Conservation (phyloP, 2,329 filamentous ascomycete genomes). For the Pseudocercospora pini-densiflorae region DNA sequence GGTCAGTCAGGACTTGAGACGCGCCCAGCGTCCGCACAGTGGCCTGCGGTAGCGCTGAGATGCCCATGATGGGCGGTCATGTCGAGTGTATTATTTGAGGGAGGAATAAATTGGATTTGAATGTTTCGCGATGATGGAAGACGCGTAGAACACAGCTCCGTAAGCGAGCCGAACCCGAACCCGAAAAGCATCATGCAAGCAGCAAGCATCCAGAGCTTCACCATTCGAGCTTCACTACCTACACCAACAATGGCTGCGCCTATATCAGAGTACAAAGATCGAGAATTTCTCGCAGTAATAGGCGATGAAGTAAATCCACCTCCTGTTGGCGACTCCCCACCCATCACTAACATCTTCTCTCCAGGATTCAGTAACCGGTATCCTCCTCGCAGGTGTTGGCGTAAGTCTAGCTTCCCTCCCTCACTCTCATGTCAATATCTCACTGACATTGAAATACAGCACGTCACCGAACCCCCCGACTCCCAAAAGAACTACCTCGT, state of each 20-base stretch:
- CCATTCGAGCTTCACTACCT: not conserved
- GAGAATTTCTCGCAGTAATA: constrained; percentile 96
- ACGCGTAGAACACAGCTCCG: too few relatives aligned
- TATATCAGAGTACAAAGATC: constrained; percentile 70
- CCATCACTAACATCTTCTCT: not conserved
- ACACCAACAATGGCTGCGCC: constrained; percentile 61
- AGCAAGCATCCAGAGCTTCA: constrained; percentile 2
- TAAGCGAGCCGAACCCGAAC: not conserved
- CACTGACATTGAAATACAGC: constrained; percentile 56
- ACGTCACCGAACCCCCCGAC: constrained; percentile 87
- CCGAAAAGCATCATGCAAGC: too few relatives aligned
- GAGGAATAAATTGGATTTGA: not conserved
- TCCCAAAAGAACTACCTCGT: constrained; percentile 98
- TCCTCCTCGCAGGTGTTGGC: constrained; percentile 93
- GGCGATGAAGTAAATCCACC: constrained; percentile 77
- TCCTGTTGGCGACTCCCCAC: not conserved
- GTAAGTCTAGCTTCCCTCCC: constrained; percentile 57
- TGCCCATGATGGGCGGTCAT: constrained; percentile 38
- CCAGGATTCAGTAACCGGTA: constrained; percentile 92
- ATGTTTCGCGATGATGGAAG: not conserved
- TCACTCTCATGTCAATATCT: not conserved
- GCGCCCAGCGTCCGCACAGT: constrained; percentile 64
- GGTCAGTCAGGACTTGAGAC: constrained; percentile 62
- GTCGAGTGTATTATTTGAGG: not conserved
- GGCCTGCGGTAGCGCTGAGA: constrained; percentile 47